These are phyloP conservation scores for Tuber aestivum DNA, from an alignment of 495 filamentous ascomycete genomes.

Conservation along the genomic window DNA sequence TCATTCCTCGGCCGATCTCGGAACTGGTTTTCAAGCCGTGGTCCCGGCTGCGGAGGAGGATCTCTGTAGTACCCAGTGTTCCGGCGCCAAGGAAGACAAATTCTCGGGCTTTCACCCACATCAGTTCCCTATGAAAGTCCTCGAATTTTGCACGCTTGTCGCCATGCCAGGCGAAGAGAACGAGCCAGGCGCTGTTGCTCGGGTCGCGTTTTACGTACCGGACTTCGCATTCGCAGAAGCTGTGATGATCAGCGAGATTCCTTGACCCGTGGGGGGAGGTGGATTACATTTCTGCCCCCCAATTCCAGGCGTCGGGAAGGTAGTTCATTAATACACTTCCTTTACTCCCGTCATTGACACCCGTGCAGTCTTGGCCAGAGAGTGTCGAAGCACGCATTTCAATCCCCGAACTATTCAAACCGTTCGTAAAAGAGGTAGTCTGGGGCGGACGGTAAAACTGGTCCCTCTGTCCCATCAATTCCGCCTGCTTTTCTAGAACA, in stretches of 20 bases:
- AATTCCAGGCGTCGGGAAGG: conserved; percentile 67
- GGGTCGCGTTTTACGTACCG: conserved; percentile 56
- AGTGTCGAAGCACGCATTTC: conserved; percentile 56
- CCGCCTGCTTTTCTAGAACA: conserved; percentile 54
- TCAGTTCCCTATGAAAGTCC: conserved; percentile 56
- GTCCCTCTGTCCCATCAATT: conserved; percentile 48
- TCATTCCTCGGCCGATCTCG: conserved; percentile 57
- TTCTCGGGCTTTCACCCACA: conserved; percentile 62
- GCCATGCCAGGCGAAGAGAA: conserved; percentile 63
- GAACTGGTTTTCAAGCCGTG: conserved; percentile 56
- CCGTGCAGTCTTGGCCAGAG: conserved; percentile 58
- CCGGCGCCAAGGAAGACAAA: conserved; percentile 59
- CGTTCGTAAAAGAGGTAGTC: conserved; percentile 57
- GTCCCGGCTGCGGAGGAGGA: conserved; percentile 58
- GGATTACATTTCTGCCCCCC: conserved; percentile 59
- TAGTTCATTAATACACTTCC: conserved; percentile 61
- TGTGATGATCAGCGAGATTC: background rate
- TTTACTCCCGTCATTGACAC: conserved; percentile 64
- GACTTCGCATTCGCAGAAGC: conserved; percentile 64
- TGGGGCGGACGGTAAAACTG: conserved; percentile 56
- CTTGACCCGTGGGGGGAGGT: background rate
- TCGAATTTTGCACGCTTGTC: conserved; percentile 53
- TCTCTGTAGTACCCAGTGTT: conserved; percentile 59
- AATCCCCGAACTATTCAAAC: conserved; percentile 57
- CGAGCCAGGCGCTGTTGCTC: conserved; percentile 52